Base-by-base conservation (phyloP, 305 asterid species). In the Fraxinus ornus region DNA sequence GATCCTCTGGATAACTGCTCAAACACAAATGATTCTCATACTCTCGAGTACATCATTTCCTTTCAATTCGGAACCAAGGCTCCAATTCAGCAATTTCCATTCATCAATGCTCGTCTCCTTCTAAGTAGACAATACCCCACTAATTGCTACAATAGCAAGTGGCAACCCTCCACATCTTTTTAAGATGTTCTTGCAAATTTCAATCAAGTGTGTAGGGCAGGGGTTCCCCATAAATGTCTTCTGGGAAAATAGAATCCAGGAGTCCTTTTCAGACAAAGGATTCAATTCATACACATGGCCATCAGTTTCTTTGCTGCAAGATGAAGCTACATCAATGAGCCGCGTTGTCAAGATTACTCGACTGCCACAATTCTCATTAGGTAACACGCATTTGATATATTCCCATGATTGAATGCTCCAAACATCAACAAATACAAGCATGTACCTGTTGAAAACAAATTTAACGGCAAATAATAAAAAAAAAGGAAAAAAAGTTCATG, bases 1-100 rank as follows among this genome's bases (percentile, higher is more conserved):
- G 5, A 24, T 83, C 83, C 71, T 83, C 86, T 10, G 86, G 83
- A 32, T 39, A 79, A 9, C 52, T 79, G 83, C 86, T 76, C 24
- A 39, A 32, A 2, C 44, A 75, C 55, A 79, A 13, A 70, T 22
- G 15, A 24, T 70, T n/a, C n/a, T 70, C 76, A 70, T 24, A 7
- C 10, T 70, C 17, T 13, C 41, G 30, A 70, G 32, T 13, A 9
- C 12, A 47, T 47, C 57, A 47, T 47, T 47, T 47, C 19, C 19
- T 47, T 47, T 19, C n/a, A 47, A 47, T 3, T 47, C 19, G 0
- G 57, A 47, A 15, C 57, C 57, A 47, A 47, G 17, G 57, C n/a
- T 47, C 5, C 57, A 13, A 47, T 13, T 47, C 19, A 47, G 19
- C 57, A 12, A 22, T 24, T 62, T 52, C 81, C 81, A 82, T 32